These are phyloP conservation scores for Pythium biforme DNA, from an alignment of 352 stramenopile genomes.

Conservation along the genomic window DNA sequence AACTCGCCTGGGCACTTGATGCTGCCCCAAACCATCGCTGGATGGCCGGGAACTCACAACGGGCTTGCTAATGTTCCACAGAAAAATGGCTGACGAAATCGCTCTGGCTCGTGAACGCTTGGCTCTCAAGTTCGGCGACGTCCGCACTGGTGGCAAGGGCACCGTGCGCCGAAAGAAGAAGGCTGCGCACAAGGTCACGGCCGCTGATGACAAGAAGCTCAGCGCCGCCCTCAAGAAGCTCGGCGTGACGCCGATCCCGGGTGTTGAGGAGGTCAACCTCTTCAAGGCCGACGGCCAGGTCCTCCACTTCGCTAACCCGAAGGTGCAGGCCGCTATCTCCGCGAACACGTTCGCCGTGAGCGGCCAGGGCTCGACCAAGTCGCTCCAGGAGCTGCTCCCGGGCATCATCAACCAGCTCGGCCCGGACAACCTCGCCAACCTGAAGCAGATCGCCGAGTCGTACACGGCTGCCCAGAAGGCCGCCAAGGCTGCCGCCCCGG, in stretches of 20 bases:
- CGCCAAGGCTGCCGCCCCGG: slow-evolving; percentile 65
- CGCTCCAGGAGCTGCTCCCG: slow-evolving; percentile 96
- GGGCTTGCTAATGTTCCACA: slow-evolving; percentile 12
- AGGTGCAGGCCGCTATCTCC: slow-evolving; percentile 97
- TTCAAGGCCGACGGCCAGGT: slow-evolving; percentile 99
- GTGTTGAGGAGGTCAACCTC: slow-evolving; percentile 99
- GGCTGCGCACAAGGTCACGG: slow-evolving; percentile 90
- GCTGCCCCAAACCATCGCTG: no score
- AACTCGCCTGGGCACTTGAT: background rate
- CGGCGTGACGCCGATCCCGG: slow-evolving; percentile 96
- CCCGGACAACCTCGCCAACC: slow-evolving; percentile 95
- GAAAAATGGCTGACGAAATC: slow-evolving; percentile 88
- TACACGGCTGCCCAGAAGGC: slow-evolving; percentile 79
- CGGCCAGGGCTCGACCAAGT: slow-evolving; percentile 95
- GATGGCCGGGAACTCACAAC: no score
- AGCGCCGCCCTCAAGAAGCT: slow-evolving; percentile 97
- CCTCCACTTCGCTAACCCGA: slow-evolving; percentile 97
- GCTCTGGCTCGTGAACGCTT: slow-evolving; percentile 85
- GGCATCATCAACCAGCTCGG: slow-evolving; percentile 99
- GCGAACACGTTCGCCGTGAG: slow-evolving; percentile 99
- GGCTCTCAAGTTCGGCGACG: slow-evolving; percentile 84
- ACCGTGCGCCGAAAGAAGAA: slow-evolving; percentile 96
- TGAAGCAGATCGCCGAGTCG: slow-evolving; percentile 93
- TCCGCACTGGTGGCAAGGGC: slow-evolving; percentile 96
- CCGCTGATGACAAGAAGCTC: slow-evolving; percentile 98